Evolutionary conservation across 208 protist species (phyloP).

Genomic region (Acanthamoeba royreba): DNA sequence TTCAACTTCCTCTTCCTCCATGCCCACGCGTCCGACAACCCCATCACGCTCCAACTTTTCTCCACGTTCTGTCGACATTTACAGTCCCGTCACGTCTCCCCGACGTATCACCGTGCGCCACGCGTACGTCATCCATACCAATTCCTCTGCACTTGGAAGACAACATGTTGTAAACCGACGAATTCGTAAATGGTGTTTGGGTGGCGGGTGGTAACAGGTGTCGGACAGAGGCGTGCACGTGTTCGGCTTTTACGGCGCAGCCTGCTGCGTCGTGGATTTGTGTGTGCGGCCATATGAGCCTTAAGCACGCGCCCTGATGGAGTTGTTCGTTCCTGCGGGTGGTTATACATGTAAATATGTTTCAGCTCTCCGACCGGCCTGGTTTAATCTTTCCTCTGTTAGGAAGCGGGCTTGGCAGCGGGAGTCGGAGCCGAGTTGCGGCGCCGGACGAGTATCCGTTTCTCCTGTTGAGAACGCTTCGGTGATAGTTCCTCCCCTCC

Average conservation of each 20-base stretch:
- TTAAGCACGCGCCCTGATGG: conserved; percentile 21
- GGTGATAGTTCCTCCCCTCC: too few species aligned
- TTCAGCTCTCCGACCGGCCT: too few species aligned
- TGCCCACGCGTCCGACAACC: not conserved
- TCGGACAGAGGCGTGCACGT: not conserved
- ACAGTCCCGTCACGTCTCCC: not conserved
- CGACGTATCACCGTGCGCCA: not conserved
- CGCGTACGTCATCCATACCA: not conserved
- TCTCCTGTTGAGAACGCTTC: too few species aligned
- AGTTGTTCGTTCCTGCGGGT: too few species aligned
- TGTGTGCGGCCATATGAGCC: not conserved
- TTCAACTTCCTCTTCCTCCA: too few species aligned
- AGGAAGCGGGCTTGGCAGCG: too few species aligned
- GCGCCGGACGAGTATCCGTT: too few species aligned
- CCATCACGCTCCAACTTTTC: not conserved
- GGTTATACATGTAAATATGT: too few species aligned
- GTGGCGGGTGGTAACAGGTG: not conserved
- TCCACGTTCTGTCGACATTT: not conserved
- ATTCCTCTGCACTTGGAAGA: not conserved
- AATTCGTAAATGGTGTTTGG: not conserved
- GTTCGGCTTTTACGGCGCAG: not conserved
- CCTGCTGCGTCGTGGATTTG: not conserved
- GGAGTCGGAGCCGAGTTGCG: too few species aligned
- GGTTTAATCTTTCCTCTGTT: too few species aligned
- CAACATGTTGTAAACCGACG: not conserved